A percentile compares a stretch with the other conserved stretches of the same genome.
phyloP scores from a whole-genome alignment of 176 grass and related monocot species.

The Raddia distichophylla region DNA sequence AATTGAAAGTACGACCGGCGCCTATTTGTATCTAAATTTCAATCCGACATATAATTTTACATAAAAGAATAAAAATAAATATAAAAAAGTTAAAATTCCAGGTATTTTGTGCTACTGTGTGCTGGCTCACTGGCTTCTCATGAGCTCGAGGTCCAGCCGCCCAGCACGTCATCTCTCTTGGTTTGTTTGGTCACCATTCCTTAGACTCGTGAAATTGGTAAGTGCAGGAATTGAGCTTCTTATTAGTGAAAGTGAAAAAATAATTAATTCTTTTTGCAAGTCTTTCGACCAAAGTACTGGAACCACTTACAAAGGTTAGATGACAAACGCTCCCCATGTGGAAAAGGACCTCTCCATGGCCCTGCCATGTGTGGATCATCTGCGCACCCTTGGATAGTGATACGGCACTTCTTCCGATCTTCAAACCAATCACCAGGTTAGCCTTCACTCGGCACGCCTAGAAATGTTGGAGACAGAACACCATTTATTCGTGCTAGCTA shows the following conservation, averaged over 20 bases:
- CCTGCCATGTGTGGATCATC: conserved; percentile 18
- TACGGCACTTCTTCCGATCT: not conserved
- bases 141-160: not conserved
- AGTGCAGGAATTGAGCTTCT: not conserved
- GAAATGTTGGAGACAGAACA: not conserved
- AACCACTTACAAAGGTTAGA: conserved; percentile 9
- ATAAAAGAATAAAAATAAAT: no score
- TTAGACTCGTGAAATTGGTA: conserved; percentile 15
- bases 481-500: not conserved
- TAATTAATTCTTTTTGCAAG: conserved; percentile 35
- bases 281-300: conserved; percentile 6
- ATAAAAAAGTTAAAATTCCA: no score
- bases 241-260: not conserved
- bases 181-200: conserved; percentile 13
- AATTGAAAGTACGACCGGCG: no score
- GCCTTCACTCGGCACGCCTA: not conserved
- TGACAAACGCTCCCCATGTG: conserved; percentile 17
- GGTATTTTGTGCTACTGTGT: not conserved
- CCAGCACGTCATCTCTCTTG: conserved; percentile 10
- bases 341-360: conserved; percentile 14
- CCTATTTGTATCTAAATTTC: no score
- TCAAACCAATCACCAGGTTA: not conserved
- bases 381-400: conserved; percentile 1
- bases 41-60: no score
- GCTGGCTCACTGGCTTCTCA: not conserved